These are phyloP conservation scores for Oidium heveae DNA, from an alignment of 2,329 filamentous ascomycete species.

Conservation along the genomic window DNA sequence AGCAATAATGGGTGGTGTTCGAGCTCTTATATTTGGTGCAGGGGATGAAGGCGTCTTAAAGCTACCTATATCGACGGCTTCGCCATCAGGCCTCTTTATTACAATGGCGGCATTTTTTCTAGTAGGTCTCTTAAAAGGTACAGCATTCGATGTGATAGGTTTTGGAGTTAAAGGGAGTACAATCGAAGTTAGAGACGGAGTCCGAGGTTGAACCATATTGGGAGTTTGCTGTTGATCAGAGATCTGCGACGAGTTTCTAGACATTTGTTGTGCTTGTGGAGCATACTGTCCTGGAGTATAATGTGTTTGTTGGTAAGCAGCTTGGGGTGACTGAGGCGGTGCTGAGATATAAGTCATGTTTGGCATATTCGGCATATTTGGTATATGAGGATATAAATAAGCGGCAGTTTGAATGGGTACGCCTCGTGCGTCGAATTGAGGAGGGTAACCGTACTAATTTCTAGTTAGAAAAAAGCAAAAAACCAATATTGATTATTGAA, in stretches of 20 bases:
- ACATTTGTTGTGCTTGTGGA: conserved; percentile 41
- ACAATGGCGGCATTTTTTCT: conserved; percentile 48
- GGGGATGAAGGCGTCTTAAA: conserved; percentile 37
- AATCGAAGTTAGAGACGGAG: conserved; percentile 12
- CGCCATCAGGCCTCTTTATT: conserved; percentile 65
- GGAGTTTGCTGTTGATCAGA: conserved; percentile 32
- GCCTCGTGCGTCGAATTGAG: conserved; percentile 22
- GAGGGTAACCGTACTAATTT: conserved; percentile 32
- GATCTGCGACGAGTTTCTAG: conserved; percentile 57
- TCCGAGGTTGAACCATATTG: conserved; percentile 14
- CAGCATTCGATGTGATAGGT: conserved; percentile 20
- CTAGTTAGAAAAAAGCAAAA: conserved; percentile 9
- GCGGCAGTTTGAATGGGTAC: conserved; percentile 17
- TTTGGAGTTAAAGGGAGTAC: conserved; percentile 32
- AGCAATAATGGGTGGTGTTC: conserved; percentile 37
- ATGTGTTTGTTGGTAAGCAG: conserved; percentile 19
- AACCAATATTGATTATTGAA: too few species aligned
- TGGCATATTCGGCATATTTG: not conserved
- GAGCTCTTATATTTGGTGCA: conserved; percentile 26
- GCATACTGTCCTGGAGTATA: conserved; percentile 15
- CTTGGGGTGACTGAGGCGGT: conserved; percentile 21
- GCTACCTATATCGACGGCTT: conserved; percentile 37
- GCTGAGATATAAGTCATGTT: conserved; percentile 24
- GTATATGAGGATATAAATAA: conserved; percentile 16
- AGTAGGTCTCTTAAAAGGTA: conserved; percentile 13